Evolutionary conservation across 2,329 filamentous ascomycete species (phyloP), one percentile per base, ranked within the genome.

Genomic region (Curvularia spicifera): DNA sequence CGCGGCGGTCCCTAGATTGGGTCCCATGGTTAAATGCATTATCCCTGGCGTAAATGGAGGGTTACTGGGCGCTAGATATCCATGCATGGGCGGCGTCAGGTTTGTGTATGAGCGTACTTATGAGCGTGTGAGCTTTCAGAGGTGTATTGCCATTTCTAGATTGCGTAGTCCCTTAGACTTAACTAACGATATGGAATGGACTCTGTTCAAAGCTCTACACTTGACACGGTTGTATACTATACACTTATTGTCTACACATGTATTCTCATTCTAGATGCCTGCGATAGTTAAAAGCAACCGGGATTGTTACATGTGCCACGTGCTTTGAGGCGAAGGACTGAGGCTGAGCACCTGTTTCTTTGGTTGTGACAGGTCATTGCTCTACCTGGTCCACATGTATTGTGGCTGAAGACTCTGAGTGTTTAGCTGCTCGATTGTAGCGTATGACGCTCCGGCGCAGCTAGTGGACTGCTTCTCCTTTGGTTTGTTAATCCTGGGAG

Each of bases 1-100:
- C 77, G 63, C 53, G 79, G 80, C 15, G 66, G 66, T 3, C 56
- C 52, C 4, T 64, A 61, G 26, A 39, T 9, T 2, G 15, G 24
- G 28, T 8, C 9, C 6, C 13, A 12, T 33, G 31, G 22, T 35
- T 40, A 18, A n/a, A 39, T 54, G 50, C 53, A 60, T 56, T 59
- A 51, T 55, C 53, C 39, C 22, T n/a, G 59, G 61, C 54, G 54
- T 49, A 31, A 51, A 46, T 26, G 24, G 56, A 43, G 37, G 35
- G 47, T 42, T 42, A 33, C n/a, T 53, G 46, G 49, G 52, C 20
- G 15, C 49, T 53, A 35, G 40, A 49, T 57, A 54, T 40, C 49
- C 50, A 18, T 55, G 51, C 53, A 45, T 59, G 40, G 43, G 35
- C 33, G 43, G 56, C 22, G 37, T 54, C 29, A 46, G 10, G 12